Percentiles rank a stretch among this genome's conserved stretches.
These are phyloP conservation scores for Penicillium dipodomyicola DNA, from an alignment of 495 filamentous ascomycete species.

Conservation along the genomic window DNA sequence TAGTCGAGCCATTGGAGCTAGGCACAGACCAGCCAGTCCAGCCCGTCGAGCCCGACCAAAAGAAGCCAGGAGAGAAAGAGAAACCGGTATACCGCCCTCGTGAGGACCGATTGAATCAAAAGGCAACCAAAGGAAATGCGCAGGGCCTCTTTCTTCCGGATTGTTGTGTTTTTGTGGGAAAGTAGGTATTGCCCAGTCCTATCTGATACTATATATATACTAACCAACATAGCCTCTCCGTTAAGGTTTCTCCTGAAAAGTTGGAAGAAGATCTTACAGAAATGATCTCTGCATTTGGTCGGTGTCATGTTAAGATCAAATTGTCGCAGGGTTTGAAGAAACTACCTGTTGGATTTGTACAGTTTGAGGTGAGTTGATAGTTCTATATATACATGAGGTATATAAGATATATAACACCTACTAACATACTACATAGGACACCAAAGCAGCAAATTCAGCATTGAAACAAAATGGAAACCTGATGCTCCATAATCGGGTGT, in stretches of 20 bases:
- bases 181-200: not conserved
- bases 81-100: not conserved
- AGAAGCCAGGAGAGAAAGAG: not conserved
- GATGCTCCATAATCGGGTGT: not conserved
- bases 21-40: not conserved
- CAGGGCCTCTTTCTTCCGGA: not conserved
- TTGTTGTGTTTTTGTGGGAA: conserved; percentile 7
- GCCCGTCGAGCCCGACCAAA: not conserved
- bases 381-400: not conserved
- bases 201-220: not conserved
- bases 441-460: not conserved
- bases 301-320: conserved; percentile 1
- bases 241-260: not conserved
- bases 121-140: not conserved
- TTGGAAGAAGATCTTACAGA: not conserved
- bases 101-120: not conserved
- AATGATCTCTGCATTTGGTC: not conserved
- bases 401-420: too few species aligned
- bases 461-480: conserved; percentile 1
- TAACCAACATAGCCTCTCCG: not conserved
- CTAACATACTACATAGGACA: not conserved
- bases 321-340: not conserved
- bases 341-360: conserved; percentile 5
- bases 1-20: too few species aligned
- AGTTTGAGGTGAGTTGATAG: conserved; percentile 2